Evolutionary conservation across 139 green algal genomes (phyloP), one percentile per base, ranked within the genome.

Genomic region (Chlamydomonas sp.): DNA sequence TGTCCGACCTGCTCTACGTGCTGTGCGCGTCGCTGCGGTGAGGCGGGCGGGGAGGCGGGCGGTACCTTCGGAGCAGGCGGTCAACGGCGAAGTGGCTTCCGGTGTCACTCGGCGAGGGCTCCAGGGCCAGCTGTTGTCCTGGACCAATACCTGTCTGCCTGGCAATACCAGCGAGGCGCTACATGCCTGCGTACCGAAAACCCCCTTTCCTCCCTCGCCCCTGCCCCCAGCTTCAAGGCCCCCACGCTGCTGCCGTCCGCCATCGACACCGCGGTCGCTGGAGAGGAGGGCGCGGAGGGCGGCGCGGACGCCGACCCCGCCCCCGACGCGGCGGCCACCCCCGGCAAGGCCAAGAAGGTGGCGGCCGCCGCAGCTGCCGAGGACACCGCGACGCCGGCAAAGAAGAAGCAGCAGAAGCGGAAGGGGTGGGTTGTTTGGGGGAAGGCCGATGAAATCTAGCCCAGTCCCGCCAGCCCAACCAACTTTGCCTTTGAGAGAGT

Each of bases 1-100:
- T 97, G 15, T 96, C 93, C 2, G 93, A 95, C 83, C 85, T 96
- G 16, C 84, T 98, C 12, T 89, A 80, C 31, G 89, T 86, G 16
- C 63, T 94, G 20, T 85, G 76, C 66, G 72, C 69, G 20, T 92
- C 88, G 18, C n/a, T 94, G 5, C 66, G 82, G 82, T 86, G 71
- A 31, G 82, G 59, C 71, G 59, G 20, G 85, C 80, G 63, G 69
- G 71, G 77, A 3, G 59, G 57, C 16, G 64, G 57, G 58, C 67
- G 67, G 67, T 16, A 74, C 67, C 67, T 74, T 14, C 14, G 14
- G 67, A 74, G 67, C 14, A 74, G 14, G 67, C 14, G 67, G 67
- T n/a, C 67, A 16, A 74, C 14, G 67, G 14, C 14, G 67, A 14
- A 74, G 67, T n/a, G 67, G 67, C 69, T 76, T 31, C 69, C 69